Percentiles rank a stretch among this genome's conserved stretches.
Evolutionary conservation across 768 basidiomycete species (phyloP).

Genomic region (Chalciporus sphaerocephalus): DNA sequence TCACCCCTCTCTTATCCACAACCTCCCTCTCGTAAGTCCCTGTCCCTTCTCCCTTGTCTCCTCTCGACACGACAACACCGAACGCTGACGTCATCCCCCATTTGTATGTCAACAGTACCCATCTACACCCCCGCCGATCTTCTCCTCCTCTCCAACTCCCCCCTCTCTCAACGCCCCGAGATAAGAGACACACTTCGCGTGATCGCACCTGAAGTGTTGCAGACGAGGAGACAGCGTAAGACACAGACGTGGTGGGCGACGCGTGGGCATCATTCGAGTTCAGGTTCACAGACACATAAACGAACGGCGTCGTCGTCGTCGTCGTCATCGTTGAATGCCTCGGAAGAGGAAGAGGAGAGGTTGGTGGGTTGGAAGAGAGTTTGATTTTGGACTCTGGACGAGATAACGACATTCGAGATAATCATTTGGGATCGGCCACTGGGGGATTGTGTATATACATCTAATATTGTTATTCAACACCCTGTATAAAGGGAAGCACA

Average conservation of each 20-base stretch:
- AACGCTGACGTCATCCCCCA: background rate
- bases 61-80: no score
- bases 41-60: background rate
- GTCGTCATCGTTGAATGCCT: background rate
- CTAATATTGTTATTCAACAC: background rate
- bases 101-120: background rate
- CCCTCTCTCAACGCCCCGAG: slow-evolving; percentile 13
- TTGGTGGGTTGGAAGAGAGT: slow-evolving; percentile 15
- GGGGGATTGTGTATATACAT: background rate
- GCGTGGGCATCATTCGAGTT: background rate
- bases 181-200: slow-evolving; percentile 9
- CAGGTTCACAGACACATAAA: background rate
- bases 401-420: background rate
- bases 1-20: slow-evolving; percentile 1
- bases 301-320: slow-evolving; percentile 5
- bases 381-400: background rate
- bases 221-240: slow-evolving; percentile 25
- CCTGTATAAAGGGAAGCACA: background rate
- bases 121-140: slow-evolving; percentile 28
- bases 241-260: slow-evolving; percentile 19
- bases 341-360: slow-evolving; percentile 19
- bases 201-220: slow-evolving; percentile 26
- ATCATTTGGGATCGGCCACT: background rate
- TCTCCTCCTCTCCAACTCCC: slow-evolving; percentile 21
- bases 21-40: slow-evolving; percentile 1